These are phyloP conservation scores for Protea cynaroides DNA, from an alignment of 164 flowering plant genomes.

Conservation along the genomic window DNA sequence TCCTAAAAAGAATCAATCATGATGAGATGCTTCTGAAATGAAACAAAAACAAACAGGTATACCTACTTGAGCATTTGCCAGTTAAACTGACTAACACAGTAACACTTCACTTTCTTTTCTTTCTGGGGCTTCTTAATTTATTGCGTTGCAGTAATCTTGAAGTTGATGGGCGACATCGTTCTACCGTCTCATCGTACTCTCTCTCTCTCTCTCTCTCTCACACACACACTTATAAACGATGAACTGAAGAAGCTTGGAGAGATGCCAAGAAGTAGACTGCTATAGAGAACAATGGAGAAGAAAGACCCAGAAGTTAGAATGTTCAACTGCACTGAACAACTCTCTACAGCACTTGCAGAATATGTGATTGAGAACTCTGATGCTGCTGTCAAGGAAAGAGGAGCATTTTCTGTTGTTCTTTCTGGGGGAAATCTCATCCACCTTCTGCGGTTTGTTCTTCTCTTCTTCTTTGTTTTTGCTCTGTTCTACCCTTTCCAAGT, in stretches of 20 bases:
- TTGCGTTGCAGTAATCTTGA: too few species aligned
- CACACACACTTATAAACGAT: neutral
- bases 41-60: too few species aligned
- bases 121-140: too few species aligned
- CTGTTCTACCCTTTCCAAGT: too few species aligned
- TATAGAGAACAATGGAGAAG: neutral
- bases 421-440: slow-evolving; percentile 24
- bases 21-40: too few species aligned
- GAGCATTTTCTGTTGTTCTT: slow-evolving; percentile 23
- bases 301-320: slow-evolving; percentile 16
- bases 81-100: too few species aligned
- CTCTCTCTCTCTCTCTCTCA: neutral
- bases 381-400: slow-evolving; percentile 22
- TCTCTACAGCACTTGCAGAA: slow-evolving; percentile 19
- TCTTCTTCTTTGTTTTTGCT: neutral
- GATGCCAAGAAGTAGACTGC: neutral
- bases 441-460: slow-evolving; percentile 14
- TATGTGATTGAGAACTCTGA: slow-evolving; percentile 26
- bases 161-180: too few species aligned
- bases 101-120: too few species aligned
- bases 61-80: too few species aligned
- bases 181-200: neutral
- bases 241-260: neutral
- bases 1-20: too few species aligned
- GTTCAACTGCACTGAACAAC: slow-evolving; percentile 24